A percentile compares a stretch with the other conserved stretches of the same genome.
Evolutionary conservation across 2,329 filamentous ascomycete genomes (phyloP).

Genomic region (Colletotrichum eleusines): DNA sequence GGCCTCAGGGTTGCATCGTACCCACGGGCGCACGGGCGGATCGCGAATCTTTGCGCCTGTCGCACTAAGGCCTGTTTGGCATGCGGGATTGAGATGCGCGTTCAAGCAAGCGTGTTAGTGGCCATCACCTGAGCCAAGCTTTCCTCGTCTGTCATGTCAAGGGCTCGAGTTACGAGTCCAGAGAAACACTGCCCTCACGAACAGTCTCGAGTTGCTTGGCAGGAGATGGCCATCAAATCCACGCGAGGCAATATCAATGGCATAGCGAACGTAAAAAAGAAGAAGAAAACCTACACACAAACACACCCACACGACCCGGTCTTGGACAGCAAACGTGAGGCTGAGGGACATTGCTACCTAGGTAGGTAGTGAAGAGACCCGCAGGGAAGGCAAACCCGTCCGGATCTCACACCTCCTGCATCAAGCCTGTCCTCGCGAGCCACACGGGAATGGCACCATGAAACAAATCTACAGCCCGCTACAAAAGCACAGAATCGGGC

Average conservation of each 20-base stretch:
- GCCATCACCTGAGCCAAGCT: conserved; percentile 36
- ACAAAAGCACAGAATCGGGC: conserved; percentile 11
- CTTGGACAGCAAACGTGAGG: conserved; percentile 5
- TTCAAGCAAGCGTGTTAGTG: conserved; percentile 25
- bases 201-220: background rate
- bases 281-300: conserved; percentile 23
- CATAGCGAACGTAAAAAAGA: conserved; percentile 14
- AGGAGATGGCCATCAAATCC: background rate
- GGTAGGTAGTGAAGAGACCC: too few relatives aligned
- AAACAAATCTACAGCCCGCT: conserved; percentile 36
- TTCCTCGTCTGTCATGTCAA: conserved; percentile 35
- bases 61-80: conserved; percentile 37
- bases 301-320: background rate
- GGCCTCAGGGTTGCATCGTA: conserved; percentile 40
- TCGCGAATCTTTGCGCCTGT: conserved; percentile 41
- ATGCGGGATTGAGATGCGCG: conserved; percentile 42
- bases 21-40: conserved; percentile 37
- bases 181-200: conserved; percentile 10
- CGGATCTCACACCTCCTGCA: conserved; percentile 28
- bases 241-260: conserved; percentile 22
- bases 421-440: conserved; percentile 27
- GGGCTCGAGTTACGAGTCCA: background rate
- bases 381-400: conserved; percentile 27
- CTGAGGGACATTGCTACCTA: background rate
- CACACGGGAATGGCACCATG: conserved; percentile 26